Base-by-base conservation (phyloP, 2,329 filamentous ascomycete species). In the Fonsecaea multimorphosa region DNA sequence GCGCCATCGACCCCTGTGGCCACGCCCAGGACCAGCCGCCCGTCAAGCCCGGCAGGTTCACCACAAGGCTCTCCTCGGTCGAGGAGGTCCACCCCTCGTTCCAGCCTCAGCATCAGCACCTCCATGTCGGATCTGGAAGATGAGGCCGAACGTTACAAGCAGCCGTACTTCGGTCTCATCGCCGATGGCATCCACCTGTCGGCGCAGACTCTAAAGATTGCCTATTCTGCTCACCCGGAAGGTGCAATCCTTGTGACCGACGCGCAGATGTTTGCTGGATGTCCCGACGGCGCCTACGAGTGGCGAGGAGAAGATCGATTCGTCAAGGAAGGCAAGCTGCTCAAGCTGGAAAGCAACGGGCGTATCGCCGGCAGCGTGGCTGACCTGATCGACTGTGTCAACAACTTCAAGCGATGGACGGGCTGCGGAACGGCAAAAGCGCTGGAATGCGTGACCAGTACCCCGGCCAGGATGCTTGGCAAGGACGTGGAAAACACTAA, bases 241-340 rank as follows among this genome's bases (percentile, higher is more conserved):
- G 93, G 93, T 0, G 89, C 95, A 73, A 90, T 97, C 66, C 86
- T 97, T 5, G 93, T 97, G 52, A 97, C 93, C 0, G 93, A 97
- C 77, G 93, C 93, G 4, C 96, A 96, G 92, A 89, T 91, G 71
- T 84, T 96, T 16, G 89, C 91, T 22, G 93, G 93, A 0, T 82
- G 96, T 61, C 90, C 91, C 0, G 93, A 97, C 73, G 93, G 93
- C 2, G 84, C 86, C 1, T 96, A 97, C 75, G 86, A 89, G 68
- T 96, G 92, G 92, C 93, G 88, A 4, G 96, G 97, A 64, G 85
- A 85, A 46, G 85, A 86, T 62, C 79, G 83, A 22, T 87, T 87
- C 66, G 73, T 81, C 40, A 82, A 82, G 80, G 86, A 85, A 58
- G 92, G 93, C 0, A 81, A 87, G 0, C 84, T 89, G 62, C 79